phyloP scores from a whole-genome alignment of 2,329 filamentous ascomycete genomes.

The Plenodomus biglobosus region DNA sequence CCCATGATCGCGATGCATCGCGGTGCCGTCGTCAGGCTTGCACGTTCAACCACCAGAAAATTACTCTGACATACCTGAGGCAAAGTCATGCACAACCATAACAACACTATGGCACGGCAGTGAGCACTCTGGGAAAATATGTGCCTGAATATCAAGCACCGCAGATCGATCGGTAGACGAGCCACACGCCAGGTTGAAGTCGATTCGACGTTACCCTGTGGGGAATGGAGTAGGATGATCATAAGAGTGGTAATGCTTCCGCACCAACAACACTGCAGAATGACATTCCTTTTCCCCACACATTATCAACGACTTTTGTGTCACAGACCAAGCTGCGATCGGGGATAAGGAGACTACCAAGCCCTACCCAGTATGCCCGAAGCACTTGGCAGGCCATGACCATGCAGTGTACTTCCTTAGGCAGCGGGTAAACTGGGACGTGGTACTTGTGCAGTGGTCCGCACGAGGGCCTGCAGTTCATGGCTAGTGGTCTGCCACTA shows the following conservation, averaged over 20 bases:
- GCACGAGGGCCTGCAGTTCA: background rate
- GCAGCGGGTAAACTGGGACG: too few relatives aligned
- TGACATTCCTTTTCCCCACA: background rate
- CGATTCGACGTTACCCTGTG: background rate
- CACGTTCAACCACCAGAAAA: too few relatives aligned
- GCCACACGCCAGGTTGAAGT: background rate
- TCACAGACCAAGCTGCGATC: background rate
- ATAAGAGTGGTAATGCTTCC: background rate
- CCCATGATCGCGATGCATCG: too few relatives aligned
- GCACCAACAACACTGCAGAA: background rate
- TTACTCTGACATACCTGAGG: too few relatives aligned
- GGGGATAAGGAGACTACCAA: too few relatives aligned
- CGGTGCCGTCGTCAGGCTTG: too few relatives aligned
- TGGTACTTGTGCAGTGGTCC: background rate
- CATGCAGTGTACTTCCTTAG: too few relatives aligned
- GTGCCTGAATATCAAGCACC: background rate
- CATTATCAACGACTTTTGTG: background rate
- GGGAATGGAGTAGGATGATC: background rate
- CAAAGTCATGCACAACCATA: too few relatives aligned
- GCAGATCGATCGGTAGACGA: background rate
- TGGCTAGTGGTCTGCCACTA: background rate
- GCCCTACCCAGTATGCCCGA: too few relatives aligned
- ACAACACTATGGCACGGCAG: too few relatives aligned
- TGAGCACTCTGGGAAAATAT: too few relatives aligned
- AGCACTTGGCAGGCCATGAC: too few relatives aligned